phyloP scores from a whole-genome alignment of 2,329 filamentous ascomycete genomes.

The Clarireedia paspali region DNA sequence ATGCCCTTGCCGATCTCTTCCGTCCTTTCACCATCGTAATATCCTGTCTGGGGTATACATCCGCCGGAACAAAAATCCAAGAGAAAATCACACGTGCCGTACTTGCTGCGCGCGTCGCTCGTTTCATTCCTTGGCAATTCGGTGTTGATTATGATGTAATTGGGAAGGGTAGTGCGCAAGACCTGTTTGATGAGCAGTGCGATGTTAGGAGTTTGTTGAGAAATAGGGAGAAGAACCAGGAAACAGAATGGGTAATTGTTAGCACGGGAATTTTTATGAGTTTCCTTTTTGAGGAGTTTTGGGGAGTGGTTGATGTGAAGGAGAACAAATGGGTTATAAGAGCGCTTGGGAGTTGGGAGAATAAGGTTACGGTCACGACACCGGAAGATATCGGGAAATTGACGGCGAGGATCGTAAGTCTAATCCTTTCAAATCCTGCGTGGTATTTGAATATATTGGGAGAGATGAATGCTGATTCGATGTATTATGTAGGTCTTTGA shows the following conservation, averaged over 20 bases:
- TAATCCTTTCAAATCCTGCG: background rate
- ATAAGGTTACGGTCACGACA: conserved; percentile 53
- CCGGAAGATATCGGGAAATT: conserved; percentile 56
- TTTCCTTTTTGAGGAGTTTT: conserved; percentile 56
- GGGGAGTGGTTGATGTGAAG: conserved; percentile 51
- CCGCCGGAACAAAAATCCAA: conserved; percentile 46
- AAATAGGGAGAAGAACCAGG: conserved; percentile 34
- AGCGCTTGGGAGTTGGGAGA: conserved; percentile 55
- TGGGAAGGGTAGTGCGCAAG: conserved; percentile 49
- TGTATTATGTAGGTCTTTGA: conserved; percentile 25
- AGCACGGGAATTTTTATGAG: conserved; percentile 61
- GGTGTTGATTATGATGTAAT: conserved; percentile 64
- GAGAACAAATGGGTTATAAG: conserved; percentile 38
- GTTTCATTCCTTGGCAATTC: conserved; percentile 67
- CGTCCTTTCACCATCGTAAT: conserved; percentile 45
- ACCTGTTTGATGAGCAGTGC: conserved; percentile 62
- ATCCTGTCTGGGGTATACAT: conserved; percentile 52
- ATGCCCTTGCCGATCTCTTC: conserved; percentile 37
- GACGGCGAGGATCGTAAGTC: conserved; percentile 31
- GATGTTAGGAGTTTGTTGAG: conserved; percentile 44
- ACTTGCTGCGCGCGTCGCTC: conserved; percentile 39
- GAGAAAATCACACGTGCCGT: conserved; percentile 49
- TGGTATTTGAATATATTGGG: too few relatives aligned
- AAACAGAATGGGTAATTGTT: conserved; percentile 52
- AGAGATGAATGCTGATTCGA: background rate